These are phyloP conservation scores for Nidularia pulvinata DNA, from an alignment of 768 basidiomycete species.

Conservation along the genomic window DNA sequence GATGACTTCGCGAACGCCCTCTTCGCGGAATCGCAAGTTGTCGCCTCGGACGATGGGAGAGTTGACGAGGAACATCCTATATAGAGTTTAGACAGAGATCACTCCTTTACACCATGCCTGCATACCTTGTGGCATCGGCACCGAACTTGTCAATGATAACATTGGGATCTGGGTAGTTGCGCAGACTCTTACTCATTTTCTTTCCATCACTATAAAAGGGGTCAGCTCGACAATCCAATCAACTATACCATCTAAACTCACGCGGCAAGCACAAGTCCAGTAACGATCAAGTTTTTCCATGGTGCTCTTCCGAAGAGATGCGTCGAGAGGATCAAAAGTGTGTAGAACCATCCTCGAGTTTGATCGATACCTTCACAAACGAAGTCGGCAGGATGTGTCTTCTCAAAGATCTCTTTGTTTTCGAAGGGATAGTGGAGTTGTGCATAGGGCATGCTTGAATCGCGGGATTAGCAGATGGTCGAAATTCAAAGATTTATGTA, in stretches of 20 bases:
- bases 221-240: background rate
- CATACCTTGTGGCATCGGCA: conserved; percentile 90
- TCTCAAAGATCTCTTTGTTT: conserved; percentile 87
- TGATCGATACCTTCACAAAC: conserved; percentile 99
- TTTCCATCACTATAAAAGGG: conserved; percentile 78
- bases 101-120: conserved; percentile 3
- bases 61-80: conserved; percentile 97
- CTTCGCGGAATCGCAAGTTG: conserved; percentile 97
- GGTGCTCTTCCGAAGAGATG: conserved; percentile 93
- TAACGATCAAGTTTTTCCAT: conserved; percentile 98
- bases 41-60: conserved; percentile 98
- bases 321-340: conserved; percentile 92
- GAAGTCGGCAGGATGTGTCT: conserved; percentile 92
- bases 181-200: conserved; percentile 99
- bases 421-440: conserved; percentile 98
- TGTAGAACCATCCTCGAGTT: conserved; percentile 99
- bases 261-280: conserved; percentile 94
- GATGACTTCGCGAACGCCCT: conserved; percentile 96
- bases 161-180: conserved; percentile 97
- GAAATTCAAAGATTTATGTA: background rate
- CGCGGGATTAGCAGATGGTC: background rate
- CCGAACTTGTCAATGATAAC: conserved; percentile 89
- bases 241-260: conserved; percentile 32
- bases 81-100: background rate
- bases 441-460: conserved; percentile 93